Base-by-base conservation (phyloP, 805 yeast genomes). In the Ogataea pignaliae region DNA sequence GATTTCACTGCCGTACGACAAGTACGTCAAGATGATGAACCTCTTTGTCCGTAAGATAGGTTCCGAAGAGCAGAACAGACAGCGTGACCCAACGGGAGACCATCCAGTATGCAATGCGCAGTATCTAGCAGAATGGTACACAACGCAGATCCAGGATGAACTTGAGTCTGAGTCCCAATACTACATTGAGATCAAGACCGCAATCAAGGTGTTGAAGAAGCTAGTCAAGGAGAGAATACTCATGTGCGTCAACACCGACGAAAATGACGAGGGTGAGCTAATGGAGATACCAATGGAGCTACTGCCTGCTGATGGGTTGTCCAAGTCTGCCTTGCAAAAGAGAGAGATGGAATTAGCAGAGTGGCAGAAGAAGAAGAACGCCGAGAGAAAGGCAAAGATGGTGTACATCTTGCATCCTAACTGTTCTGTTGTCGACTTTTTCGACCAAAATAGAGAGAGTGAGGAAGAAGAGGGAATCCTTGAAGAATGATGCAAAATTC, bases 201-300 rank as follows among this genome's bases (percentile, higher is more conserved):
- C 88, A 1, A 76, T 73, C 54, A 91, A 88, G 65, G 96, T 93
- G 12, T 68, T 93, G 57, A 83, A 80, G 61, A 75, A 91, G 55
- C 74, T 93, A 58, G 95, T 83, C 16, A 85, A 85, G 60, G 97
- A 90, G 59, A 79, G 86, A 59, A 80, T 91, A 29, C 72, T 93
- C 56, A 79, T 91, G 88, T 77, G 72, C 50, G 73, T 85, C 29
- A 75, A 52, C 37, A 61, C 64, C 3, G 70, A 69, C 15, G 59
- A 63, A 31, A 77, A 77, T 10, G 74, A 73, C 17, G 60, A 68
- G 26, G 18, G 29, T 13, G 43, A 40, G 18, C 28, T 41, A 13
- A 44, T 53, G 28, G 69, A 69, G 34, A 73, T 56, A 10, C 64
- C 63, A 1, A 52, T 42, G 13, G 62, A 59, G 31, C 47, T 52